phyloP scores from a whole-genome alignment of 768 basidiomycete species.

The Gymnopilus dilepis region DNA sequence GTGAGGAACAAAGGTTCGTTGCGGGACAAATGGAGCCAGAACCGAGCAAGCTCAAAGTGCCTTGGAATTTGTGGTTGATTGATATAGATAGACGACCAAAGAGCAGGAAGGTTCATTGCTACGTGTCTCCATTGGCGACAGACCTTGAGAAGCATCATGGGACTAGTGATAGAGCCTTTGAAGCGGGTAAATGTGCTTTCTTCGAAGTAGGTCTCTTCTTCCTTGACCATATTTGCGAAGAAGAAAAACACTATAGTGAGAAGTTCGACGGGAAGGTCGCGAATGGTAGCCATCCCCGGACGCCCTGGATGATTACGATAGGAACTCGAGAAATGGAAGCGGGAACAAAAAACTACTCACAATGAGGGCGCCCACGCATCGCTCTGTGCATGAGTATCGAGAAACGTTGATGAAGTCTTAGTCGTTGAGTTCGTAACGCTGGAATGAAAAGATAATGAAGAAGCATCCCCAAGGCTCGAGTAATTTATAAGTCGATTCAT shows the following conservation, averaged over 20 bases:
- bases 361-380: background rate
- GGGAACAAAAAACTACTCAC: background rate
- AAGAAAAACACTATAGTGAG: background rate
- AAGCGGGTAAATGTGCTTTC: background rate
- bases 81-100: slow-evolving; percentile 6
- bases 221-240: background rate
- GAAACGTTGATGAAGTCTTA: background rate
- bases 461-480: too few relatives aligned
- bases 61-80: background rate
- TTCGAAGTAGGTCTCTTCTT: background rate
- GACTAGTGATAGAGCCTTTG: background rate
- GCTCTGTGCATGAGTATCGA: background rate
- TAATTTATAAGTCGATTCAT: background rate
- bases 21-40: background rate
- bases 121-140: slow-evolving; percentile 1
- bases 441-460: too few relatives aligned
- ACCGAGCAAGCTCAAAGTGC: background rate
- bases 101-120: background rate
- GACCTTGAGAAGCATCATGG: background rate
- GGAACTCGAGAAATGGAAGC: background rate
- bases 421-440: background rate
- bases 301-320: background rate
- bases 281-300: background rate
- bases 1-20: background rate
- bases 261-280: background rate